phyloP scores from a whole-genome alignment of 371 early-diverging fungal species.

The Syncephalastrum contaminatum region DNA sequence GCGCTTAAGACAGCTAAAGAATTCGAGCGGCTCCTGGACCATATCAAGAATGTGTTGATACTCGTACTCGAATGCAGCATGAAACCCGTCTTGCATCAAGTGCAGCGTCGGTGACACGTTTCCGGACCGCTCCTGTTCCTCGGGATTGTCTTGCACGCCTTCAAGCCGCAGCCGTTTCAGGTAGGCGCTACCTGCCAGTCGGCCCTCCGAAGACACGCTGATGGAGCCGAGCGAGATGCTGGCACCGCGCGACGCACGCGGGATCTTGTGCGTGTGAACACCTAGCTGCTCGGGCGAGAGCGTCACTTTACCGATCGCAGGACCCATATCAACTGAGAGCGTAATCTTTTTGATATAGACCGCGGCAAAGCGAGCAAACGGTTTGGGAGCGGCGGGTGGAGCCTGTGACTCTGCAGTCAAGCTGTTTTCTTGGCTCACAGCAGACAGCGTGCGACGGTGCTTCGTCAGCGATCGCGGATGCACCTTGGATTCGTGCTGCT shows the following conservation, averaged over 20 bases:
- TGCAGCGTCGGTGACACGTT: constrained; percentile 13
- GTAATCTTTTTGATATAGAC: constrained; percentile 47
- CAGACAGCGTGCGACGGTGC: background rate
- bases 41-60: constrained; percentile 65
- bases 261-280: constrained; percentile 47
- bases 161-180: constrained; percentile 30
- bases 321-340: constrained; percentile 72
- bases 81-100: constrained; percentile 30
- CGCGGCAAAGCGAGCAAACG: constrained; percentile 56
- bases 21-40: constrained; percentile 34
- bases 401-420: background rate
- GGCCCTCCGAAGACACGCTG: constrained; percentile 53
- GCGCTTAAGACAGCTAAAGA: constrained; percentile 25
- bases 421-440: background rate
- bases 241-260: constrained; percentile 40
- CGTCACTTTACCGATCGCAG: constrained; percentile 70
- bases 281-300: constrained; percentile 47
- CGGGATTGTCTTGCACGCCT: constrained; percentile 8
- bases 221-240: constrained; percentile 45
- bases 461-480: background rate
- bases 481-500: constrained; percentile 18
- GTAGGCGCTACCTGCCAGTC: constrained; percentile 53
- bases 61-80: constrained; percentile 64
- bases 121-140: constrained; percentile 3
- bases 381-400: constrained; percentile 14